Conservation (phyloP, 2,329 filamentous ascomycete species). For the Penicillium sp. region DNA sequence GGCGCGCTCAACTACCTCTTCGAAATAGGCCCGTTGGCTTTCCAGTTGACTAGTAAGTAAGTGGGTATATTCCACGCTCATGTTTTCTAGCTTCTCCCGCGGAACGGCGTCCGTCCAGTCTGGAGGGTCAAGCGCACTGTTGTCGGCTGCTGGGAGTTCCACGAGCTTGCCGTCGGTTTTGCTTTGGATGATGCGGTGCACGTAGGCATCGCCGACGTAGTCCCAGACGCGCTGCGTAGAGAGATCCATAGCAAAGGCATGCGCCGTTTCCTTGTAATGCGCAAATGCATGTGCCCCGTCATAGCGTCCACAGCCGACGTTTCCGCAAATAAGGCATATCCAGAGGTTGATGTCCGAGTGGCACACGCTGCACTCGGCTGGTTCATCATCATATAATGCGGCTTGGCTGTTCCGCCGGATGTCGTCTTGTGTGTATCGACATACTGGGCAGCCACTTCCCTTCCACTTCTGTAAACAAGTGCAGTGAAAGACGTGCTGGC, state of each 20-base stretch:
- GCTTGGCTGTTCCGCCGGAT: constrained; percentile 37
- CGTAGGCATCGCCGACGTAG: constrained; percentile 89
- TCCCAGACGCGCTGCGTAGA: constrained; percentile 96
- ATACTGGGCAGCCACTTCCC: constrained; percentile 86
- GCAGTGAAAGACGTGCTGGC: constrained; percentile 96
- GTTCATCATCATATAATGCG: constrained; percentile 51
- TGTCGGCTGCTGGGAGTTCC: constrained; percentile 63
- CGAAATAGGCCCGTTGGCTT: constrained; percentile 84
- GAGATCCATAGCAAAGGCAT: constrained; percentile 87
- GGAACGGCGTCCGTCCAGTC: constrained; percentile 41
- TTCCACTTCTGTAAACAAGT: constrained; percentile 94
- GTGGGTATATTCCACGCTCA: constrained; percentile 89
- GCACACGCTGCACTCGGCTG: constrained; percentile 64
- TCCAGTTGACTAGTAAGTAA: constrained; percentile 87
- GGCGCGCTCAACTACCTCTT: constrained; percentile 79
- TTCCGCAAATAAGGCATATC: constrained; percentile 91
- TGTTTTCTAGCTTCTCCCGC: constrained; percentile 60
- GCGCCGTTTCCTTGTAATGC: constrained; percentile 80
- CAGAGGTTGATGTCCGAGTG: constrained; percentile 75
- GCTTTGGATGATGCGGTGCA: constrained; percentile 86
- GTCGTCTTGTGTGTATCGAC: constrained; percentile 70
- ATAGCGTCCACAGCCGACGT: constrained; percentile 86
- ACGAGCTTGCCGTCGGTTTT: constrained; percentile 88
- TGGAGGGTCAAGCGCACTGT: constrained; percentile 37
- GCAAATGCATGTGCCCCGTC: constrained; percentile 87